These are phyloP conservation scores for Cutaneotrichosporon sp. DNA, from an alignment of 1,284 basidiomycete species.

Conservation along the genomic window DNA sequence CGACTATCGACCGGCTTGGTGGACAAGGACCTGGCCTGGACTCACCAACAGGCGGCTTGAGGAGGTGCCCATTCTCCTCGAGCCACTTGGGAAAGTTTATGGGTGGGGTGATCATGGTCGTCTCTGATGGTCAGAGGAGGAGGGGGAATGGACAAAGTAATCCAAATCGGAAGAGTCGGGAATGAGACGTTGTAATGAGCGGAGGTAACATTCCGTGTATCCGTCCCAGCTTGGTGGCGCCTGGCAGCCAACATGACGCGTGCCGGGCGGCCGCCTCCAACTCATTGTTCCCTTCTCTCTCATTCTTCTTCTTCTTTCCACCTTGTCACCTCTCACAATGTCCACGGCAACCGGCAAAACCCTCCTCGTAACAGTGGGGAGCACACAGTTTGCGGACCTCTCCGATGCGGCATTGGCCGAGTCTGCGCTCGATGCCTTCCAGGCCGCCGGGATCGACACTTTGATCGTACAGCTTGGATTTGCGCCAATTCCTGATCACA, in stretches of 20 bases:
- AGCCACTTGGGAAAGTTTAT: slow-evolving; percentile 87
- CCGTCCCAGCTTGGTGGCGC: too few relatives aligned
- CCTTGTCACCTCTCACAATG: neutral
- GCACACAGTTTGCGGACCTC: slow-evolving; percentile 76
- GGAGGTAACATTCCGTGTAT: neutral
- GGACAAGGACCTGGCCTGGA: slow-evolving; percentile 3
- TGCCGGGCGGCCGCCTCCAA: neutral
- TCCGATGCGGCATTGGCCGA: slow-evolving; percentile 64
- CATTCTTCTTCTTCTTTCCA: neutral
- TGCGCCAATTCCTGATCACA: slow-evolving; percentile 35
- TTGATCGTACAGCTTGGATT: slow-evolving; percentile 76
- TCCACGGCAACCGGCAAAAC: neutral
- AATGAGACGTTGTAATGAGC: neutral
- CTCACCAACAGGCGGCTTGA: slow-evolving; percentile 77
- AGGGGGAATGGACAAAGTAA: neutral
- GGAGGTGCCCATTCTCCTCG: slow-evolving; percentile 68
- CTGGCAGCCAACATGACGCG: neutral
- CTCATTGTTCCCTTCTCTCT: neutral
- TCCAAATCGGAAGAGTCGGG: neutral
- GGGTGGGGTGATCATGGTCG: slow-evolving; percentile 54
- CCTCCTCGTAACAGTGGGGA: slow-evolving; percentile 82
- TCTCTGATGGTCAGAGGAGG: neutral
- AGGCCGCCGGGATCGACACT: slow-evolving; percentile 59
- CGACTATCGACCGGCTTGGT: neutral
- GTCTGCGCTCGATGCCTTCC: slow-evolving; percentile 60